phyloP scores from a whole-genome alignment of 129 eudicot species.

The Helianthus tuberosus region DNA sequence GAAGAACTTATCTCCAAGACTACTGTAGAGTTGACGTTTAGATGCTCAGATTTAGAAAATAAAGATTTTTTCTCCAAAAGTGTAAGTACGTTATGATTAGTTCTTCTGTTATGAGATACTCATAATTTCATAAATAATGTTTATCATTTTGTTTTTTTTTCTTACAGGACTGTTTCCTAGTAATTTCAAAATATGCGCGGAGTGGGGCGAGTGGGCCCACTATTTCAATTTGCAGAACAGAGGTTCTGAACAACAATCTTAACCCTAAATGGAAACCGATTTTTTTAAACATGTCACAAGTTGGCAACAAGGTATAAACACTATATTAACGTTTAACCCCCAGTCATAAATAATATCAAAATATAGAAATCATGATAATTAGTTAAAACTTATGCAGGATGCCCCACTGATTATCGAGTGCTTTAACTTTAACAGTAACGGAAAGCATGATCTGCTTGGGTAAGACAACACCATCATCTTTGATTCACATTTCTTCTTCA shows the following conservation, averaged over 20 bases:
- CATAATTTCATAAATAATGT: not conserved
- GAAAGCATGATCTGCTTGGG: conserved; percentile 92
- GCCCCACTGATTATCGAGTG: conserved; percentile 79
- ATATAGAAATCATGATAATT: conserved; percentile 6
- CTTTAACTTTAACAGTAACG: conserved; percentile 79
- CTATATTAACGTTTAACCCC: not conserved
- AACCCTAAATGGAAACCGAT: conserved; percentile 83
- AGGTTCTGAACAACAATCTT: conserved; percentile 78
- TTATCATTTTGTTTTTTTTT: conserved; percentile 23
- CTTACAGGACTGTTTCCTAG: conserved; percentile 87
- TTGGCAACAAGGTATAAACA: conserved; percentile 80
- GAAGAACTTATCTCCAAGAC: conserved; percentile 74
- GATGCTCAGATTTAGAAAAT: conserved; percentile 84
- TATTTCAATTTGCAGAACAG: conserved; percentile 84
- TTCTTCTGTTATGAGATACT: conserved; percentile 10
- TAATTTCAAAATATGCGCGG: conserved; percentile 64
- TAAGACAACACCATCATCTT: conserved; percentile 37
- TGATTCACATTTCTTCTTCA: not conserved
- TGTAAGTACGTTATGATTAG: conserved; percentile 46
- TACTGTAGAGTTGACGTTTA: conserved; percentile 67
- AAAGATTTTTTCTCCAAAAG: conserved; percentile 92
- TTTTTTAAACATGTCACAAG: conserved; percentile 67
- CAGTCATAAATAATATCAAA: conserved; percentile 1
- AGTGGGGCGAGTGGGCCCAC: conserved; percentile 41
- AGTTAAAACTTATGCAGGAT: conserved; percentile 65